Conservation (phyloP, 208 protist species). For the Borovskyia barvae region DNA sequence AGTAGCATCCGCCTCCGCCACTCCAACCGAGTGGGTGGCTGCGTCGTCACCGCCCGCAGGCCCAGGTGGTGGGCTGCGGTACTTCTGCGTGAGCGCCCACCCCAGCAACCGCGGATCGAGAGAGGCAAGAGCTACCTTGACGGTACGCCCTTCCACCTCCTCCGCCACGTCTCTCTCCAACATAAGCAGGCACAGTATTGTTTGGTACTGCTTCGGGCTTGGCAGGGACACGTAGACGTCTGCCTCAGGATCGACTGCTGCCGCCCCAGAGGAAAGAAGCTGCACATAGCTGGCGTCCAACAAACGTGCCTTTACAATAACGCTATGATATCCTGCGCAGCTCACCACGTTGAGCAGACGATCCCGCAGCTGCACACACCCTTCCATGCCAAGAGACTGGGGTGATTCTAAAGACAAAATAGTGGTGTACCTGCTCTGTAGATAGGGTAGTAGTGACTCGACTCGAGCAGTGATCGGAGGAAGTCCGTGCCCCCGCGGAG, state of each 20-base stretch:
- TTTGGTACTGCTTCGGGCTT: constrained; percentile 41
- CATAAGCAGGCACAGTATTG: constrained; percentile 41
- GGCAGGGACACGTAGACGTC: constrained; percentile 38
- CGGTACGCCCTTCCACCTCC: constrained; percentile 12
- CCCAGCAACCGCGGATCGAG: constrained; percentile 54
- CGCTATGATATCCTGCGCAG: constrained; percentile 43
- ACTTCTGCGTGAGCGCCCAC: constrained; percentile 54
- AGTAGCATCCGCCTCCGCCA: background rate
- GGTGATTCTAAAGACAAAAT: constrained; percentile 43
- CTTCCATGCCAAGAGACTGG: constrained; percentile 38
- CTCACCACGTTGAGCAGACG: constrained; percentile 46
- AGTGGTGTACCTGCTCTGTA: constrained; percentile 38
- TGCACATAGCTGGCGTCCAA: constrained; percentile 30
- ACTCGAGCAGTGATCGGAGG: constrained; percentile 34
- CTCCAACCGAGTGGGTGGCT: too few relatives aligned
- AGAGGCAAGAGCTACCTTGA: constrained; percentile 44
- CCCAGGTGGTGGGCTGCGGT: constrained; percentile 9
- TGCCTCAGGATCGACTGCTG: constrained; percentile 11
- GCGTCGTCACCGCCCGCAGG: background rate
- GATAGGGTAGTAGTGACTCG: constrained; percentile 56
- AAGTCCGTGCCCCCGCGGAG: constrained; percentile 20
- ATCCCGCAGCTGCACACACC: constrained; percentile 36
- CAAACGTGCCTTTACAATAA: constrained; percentile 28
- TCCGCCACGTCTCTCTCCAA: constrained; percentile 32
- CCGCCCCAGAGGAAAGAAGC: constrained; percentile 23